Conservation (phyloP, 345 rosid species). For the Heritiera fomes region DNA sequence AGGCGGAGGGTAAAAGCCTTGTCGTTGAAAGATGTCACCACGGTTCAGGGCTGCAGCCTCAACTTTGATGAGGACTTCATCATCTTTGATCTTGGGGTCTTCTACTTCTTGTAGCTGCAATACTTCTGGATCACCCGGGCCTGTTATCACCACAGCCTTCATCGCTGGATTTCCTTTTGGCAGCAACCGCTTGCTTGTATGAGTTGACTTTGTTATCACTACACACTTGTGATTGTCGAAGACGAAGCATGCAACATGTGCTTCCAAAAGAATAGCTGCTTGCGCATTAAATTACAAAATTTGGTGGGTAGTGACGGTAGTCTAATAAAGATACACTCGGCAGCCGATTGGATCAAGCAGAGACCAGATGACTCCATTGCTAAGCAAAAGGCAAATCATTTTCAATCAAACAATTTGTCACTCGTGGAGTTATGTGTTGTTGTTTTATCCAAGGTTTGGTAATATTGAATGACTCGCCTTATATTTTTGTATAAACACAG, state of each 20-base stretch:
- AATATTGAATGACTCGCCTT: neutral
- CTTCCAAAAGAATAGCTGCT: constrained; percentile 6
- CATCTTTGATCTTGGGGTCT: constrained; percentile 65
- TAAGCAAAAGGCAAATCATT: neutral
- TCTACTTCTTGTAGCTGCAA: constrained; percentile 68
- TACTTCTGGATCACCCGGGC: constrained; percentile 75
- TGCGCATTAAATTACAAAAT: neutral
- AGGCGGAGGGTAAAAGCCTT: constrained; percentile 70
- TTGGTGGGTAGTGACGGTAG: neutral
- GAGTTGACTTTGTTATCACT: too few species aligned
- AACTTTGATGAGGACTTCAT: constrained; percentile 69
- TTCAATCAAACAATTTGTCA: neutral
- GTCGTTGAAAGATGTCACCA: constrained; percentile 73
- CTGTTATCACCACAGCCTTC: constrained; percentile 80
- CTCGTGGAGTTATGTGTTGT: neutral
- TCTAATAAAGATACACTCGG: neutral
- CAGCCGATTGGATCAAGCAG: neutral
- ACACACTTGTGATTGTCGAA: neutral
- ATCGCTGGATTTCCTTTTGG: constrained; percentile 25
- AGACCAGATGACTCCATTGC: neutral
- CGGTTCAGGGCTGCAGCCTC: constrained; percentile 77
- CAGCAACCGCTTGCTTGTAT: neutral
- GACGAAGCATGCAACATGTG: neutral
- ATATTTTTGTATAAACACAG: neutral
- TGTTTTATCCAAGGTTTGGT: neutral